These are phyloP conservation scores for Neurospora sublineolata DNA, from an alignment of 495 filamentous ascomycete species.

Conservation along the genomic window DNA sequence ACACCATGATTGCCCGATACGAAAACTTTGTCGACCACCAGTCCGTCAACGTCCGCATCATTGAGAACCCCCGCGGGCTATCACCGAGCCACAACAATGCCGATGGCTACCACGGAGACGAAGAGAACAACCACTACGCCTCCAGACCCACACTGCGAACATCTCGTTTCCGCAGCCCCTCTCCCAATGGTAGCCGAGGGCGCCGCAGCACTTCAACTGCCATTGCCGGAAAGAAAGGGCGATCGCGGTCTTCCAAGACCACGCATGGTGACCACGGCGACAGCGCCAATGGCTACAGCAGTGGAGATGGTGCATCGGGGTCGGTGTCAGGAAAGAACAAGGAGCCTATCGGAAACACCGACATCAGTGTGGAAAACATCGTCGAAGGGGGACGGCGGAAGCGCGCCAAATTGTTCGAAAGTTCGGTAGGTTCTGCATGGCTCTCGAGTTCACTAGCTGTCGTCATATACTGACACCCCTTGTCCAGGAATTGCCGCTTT, in stretches of 20 bases:
- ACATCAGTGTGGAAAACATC: slow-evolving; percentile 96
- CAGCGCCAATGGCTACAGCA: slow-evolving; percentile 59
- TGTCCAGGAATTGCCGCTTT: slow-evolving; percentile 79
- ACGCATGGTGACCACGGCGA: slow-evolving; percentile 60
- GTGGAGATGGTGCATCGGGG: slow-evolving; percentile 64
- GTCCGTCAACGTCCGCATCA: slow-evolving; percentile 79
- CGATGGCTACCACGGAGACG: slow-evolving; percentile 14
- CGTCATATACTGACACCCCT: slow-evolving; percentile 7
- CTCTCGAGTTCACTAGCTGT: not conserved
- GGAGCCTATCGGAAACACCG: slow-evolving; percentile 81
- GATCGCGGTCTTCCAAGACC: slow-evolving; percentile 58
- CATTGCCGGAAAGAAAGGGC: slow-evolving; percentile 45
- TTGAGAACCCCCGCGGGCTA: slow-evolving; percentile 49
- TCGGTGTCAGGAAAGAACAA: slow-evolving; percentile 63
- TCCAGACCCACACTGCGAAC: slow-evolving; percentile 56
- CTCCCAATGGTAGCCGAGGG: slow-evolving; percentile 60
- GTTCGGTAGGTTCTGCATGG: slow-evolving; percentile 57
- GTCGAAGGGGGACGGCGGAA: slow-evolving; percentile 92
- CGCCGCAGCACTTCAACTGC: slow-evolving; percentile 66
- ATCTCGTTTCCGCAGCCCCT: slow-evolving; percentile 65
- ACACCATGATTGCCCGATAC: slow-evolving; percentile 84
- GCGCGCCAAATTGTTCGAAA: slow-evolving; percentile 83
- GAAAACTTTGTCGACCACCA: slow-evolving; percentile 87
- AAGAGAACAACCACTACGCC: slow-evolving; percentile 44
- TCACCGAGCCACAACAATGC: slow-evolving; percentile 17